Conservation (phyloP, 2,329 filamentous ascomycete genomes). For the Hortaea sp. region DNA sequence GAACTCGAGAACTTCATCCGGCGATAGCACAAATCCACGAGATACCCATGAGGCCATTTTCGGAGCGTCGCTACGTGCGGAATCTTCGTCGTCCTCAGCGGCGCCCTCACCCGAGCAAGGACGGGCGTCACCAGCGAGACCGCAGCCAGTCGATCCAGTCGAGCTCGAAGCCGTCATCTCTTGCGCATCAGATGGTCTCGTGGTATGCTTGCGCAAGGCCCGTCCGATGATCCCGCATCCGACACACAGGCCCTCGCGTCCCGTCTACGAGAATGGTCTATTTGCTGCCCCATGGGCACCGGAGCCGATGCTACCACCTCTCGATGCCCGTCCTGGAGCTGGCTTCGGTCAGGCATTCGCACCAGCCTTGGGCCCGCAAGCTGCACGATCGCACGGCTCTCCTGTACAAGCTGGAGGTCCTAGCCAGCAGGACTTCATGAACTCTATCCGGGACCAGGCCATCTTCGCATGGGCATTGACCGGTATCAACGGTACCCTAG, state of each 20-base stretch:
- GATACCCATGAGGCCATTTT: constrained; percentile 36
- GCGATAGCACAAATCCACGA: constrained; percentile 32
- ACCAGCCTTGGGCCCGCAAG: constrained; percentile 25
- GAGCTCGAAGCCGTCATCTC: constrained; percentile 87
- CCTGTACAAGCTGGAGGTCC: constrained; percentile 38
- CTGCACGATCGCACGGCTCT: constrained; percentile 12
- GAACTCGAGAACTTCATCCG: constrained; percentile 34
- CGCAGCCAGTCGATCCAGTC: constrained; percentile 33
- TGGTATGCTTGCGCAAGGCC: constrained; percentile 68
- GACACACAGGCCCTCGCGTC: constrained; percentile 35
- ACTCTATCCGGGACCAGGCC: constrained; percentile 70
- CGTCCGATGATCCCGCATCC: constrained; percentile 56
- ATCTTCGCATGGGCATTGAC: constrained; percentile 80
- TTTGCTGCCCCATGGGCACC: constrained; percentile 74
- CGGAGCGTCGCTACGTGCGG: constrained; percentile 28
- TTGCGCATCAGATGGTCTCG: constrained; percentile 78
- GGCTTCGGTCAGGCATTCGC: constrained; percentile 25
- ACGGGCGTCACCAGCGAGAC: constrained; percentile 10
- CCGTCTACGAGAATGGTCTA: constrained; percentile 50
- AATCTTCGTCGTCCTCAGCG: constrained; percentile 27
- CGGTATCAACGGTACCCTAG: constrained; percentile 68
- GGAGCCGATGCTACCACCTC: constrained; percentile 47
- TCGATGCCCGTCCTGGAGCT: constrained; percentile 24
- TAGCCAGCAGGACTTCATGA: constrained; percentile 55
- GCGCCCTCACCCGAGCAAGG: constrained; percentile 19